Base-by-base conservation (phyloP, 441 rosid species). In the Bocquillonia castaneifolia region DNA sequence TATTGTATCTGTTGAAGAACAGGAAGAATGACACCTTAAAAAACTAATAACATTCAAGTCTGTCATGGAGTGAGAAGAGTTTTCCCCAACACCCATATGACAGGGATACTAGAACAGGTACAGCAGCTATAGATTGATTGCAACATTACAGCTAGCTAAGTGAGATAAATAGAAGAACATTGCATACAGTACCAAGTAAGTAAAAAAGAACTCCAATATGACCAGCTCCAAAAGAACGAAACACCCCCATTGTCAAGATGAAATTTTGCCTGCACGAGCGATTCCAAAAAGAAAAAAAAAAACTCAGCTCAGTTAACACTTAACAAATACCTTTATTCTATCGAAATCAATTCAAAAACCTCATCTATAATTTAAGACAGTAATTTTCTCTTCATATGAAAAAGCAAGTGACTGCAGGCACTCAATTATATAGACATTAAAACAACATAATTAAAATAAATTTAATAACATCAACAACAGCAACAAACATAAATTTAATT, bases 121-220 rank as follows among this genome's bases (percentile, higher is more conserved):
- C n/a, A n/a, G n/a, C 42, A 42, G 47, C 13, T 39, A 0, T 5
- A 13, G n/a, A 42, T 9, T 6, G 54, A 34, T 2, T 18, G 12
- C n/a, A 63, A 2, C 20, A 10, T 32, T 52, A 56, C 10, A 67
- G 39, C 1, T 12, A 64, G 25, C 23, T 12, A 54, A 51, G 47
- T 28, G 67, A 45, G 32, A 53, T 26, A 72, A 70, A 64, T 44
- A 42, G 6, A 5, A n/a, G 63, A 31, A 34, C 12, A 45, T 14
- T 8, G 28, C 86, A 53, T 86, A n/a, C n/a, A n/a, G n/a, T n/a
- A 94, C 99, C 99, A 94, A 75, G 99, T 92, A 47, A 90, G 99
- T n/a, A 92, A 82, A 81, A 92, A 92, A 20, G 96, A 86, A 77
- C 97, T 90, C 99, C 99, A 94, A 76, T 94, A 94, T n/a, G 97